phyloP scores from a whole-genome alignment of 805 yeast genomes.

The Yarrowia sp. region DNA sequence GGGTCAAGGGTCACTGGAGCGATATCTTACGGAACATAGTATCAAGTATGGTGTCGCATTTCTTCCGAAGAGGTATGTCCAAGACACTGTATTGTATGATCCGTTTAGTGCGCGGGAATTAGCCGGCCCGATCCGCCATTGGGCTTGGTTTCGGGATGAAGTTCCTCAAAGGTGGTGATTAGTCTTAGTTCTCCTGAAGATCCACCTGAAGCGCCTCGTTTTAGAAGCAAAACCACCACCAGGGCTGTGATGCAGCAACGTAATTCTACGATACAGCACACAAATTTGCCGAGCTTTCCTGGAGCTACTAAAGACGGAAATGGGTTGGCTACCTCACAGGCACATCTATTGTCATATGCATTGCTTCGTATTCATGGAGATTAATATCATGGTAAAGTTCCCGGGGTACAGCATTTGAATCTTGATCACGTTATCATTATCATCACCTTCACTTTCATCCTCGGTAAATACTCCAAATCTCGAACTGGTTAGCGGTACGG shows the following conservation, averaged over 20 bases:
- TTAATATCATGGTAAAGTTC: not conserved
- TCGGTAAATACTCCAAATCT: not conserved
- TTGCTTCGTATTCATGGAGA: not conserved
- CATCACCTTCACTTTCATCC: not conserved
- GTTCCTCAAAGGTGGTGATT: not conserved
- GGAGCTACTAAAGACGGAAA: not conserved
- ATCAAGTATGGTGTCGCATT: too few species aligned
- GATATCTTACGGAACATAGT: too few species aligned
- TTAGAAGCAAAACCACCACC: not conserved
- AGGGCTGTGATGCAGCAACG: not conserved
- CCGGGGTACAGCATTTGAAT: not conserved
- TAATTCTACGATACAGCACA: not conserved
- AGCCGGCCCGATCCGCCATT: too few species aligned
- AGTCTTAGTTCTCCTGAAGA: not conserved
- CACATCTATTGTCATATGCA: not conserved
- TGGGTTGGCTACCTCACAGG: not conserved
- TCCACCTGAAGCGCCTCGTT: not conserved
- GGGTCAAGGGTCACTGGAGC: not conserved
- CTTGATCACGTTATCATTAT: slow-evolving; percentile 4
- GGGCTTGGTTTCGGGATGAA: not conserved
- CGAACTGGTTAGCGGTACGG: not conserved
- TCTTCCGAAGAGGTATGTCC: too few species aligned
- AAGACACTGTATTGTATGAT: too few species aligned
- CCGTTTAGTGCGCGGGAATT: too few species aligned
- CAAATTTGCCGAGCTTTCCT: not conserved